These are phyloP conservation scores for Rhododendron griersonianum DNA, from an alignment of 148 eudicot species.

Conservation along the genomic window DNA sequence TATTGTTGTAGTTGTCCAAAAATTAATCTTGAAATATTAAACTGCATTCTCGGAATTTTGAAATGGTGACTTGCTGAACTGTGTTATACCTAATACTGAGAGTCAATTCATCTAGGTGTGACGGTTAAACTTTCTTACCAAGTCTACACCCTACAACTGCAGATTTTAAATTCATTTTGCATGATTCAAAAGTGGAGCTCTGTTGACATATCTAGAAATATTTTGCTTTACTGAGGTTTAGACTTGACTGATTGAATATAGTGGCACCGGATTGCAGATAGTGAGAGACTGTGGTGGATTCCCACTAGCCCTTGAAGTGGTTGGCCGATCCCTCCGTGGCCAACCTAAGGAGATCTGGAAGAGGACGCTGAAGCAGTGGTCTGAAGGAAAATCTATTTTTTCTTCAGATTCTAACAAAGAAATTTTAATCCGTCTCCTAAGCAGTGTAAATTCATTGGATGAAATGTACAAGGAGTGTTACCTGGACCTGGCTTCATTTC, in stretches of 20 bases:
- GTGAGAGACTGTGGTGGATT: constrained; percentile 22
- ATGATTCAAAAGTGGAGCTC: neutral
- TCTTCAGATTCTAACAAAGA: neutral
- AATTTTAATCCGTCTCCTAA: constrained; percentile 12
- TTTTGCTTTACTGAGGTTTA: neutral
- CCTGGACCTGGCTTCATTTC: constrained; percentile 26
- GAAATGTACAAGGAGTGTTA: constrained; percentile 13
- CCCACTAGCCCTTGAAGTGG: constrained; percentile 27
- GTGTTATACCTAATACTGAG: neutral
- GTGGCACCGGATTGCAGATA: constrained; percentile 8
- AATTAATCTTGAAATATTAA: neutral
- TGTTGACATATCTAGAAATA: neutral
- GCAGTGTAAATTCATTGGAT: constrained; percentile 18
- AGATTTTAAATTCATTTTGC: neutral
- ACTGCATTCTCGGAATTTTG: neutral
- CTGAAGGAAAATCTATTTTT: constrained; percentile 13
- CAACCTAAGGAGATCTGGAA: constrained; percentile 16
- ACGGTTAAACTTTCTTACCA: neutral
- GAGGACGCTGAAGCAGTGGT: constrained; percentile 5
- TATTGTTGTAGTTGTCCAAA: neutral
- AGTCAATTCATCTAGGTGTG: neutral
- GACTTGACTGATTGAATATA: neutral
- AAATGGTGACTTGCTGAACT: neutral
- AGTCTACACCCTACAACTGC: neutral
- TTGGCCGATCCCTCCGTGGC: constrained; percentile 20